Percentiles rank a stretch among this genome's conserved stretches.
Evolutionary conservation across 495 filamentous ascomycete genomes (phyloP).

Genomic region (Neurospora sp.): DNA sequence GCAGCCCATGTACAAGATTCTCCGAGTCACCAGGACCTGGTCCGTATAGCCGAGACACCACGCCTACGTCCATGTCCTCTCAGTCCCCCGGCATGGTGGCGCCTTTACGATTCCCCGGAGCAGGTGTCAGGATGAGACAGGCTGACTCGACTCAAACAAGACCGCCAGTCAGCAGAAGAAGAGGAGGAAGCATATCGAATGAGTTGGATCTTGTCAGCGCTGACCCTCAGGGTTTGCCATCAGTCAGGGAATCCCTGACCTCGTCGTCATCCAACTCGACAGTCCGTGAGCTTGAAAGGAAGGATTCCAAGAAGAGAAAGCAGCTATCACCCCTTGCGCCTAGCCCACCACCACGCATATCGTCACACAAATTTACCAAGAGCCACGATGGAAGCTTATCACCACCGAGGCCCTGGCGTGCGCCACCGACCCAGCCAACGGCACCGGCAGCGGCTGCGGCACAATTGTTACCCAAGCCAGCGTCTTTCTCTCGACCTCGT

Average conservation of each 20-base stretch:
- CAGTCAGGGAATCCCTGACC: conserved; percentile 52
- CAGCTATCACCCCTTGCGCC: conserved; percentile 40
- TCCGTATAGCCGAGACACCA: conserved; percentile 79
- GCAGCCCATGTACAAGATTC: conserved; percentile 87
- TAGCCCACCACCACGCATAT: conserved; percentile 55
- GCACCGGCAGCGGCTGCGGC: conserved; percentile 21
- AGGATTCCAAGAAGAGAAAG: conserved; percentile 34
- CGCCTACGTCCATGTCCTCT: conserved; percentile 93
- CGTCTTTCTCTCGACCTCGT: conserved; percentile 21
- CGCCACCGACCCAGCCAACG: conserved; percentile 20
- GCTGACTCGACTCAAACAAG: conserved; percentile 49
- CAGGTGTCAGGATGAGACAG: conserved; percentile 46
- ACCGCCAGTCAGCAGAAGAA: conserved; percentile 57
- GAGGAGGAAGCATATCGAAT: conserved; percentile 42
- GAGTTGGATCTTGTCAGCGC: conserved; percentile 38
- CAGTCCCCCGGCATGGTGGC: conserved; percentile 73
- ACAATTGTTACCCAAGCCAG: conserved; percentile 9
- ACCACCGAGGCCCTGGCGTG: conserved; percentile 19
- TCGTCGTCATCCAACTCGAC: conserved; percentile 52
- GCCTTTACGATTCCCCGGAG: conserved; percentile 44
- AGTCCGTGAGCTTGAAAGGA: conserved; percentile 34
- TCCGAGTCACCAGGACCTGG: conserved; percentile 79
- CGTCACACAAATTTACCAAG: conserved; percentile 47
- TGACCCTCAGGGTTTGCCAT: conserved; percentile 48
- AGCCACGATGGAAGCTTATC: conserved; percentile 25